Evolutionary conservation across 306 rosid species (phyloP).

Genomic region (Vigna angularis): DNA sequence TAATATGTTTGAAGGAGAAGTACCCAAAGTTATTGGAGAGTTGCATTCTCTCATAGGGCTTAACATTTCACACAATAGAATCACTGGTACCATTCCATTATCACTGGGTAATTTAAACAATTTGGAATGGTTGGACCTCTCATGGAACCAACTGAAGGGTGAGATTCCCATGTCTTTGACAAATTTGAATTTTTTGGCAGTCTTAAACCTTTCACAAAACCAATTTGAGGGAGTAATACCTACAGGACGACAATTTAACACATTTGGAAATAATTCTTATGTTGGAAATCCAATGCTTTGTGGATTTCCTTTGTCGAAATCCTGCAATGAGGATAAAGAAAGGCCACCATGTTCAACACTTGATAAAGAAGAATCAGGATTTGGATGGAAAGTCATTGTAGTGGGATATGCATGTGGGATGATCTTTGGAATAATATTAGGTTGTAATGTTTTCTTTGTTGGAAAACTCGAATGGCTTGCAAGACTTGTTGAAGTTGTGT

Average conservation of each 20-base stretch:
- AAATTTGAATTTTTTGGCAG: constrained; percentile 15
- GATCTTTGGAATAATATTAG: constrained; percentile 37
- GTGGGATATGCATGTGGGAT: constrained; percentile 49
- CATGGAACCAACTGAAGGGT: constrained; percentile 35
- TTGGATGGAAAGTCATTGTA: constrained; percentile 37
- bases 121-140: constrained; percentile 53
- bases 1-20: constrained; percentile 46
- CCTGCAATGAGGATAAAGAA: background rate
- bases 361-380: background rate
- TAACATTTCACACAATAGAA: constrained; percentile 46
- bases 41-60: constrained; percentile 42
- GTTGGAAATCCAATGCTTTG: constrained; percentile 38
- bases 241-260: constrained; percentile 42
- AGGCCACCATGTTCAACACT: background rate
- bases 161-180: constrained; percentile 41
- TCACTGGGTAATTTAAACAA: constrained; percentile 25
- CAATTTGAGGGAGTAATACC: constrained; percentile 46
- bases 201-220: constrained; percentile 44
- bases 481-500: background rate
- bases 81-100: background rate
- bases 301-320: constrained; percentile 44
- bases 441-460: constrained; percentile 2
- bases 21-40: constrained; percentile 39
- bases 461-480: constrained; percentile 8
- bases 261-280: constrained; percentile 45